Conservation (phyloP, 1,284 basidiomycete genomes). For the Golubevia sp. region DNA sequence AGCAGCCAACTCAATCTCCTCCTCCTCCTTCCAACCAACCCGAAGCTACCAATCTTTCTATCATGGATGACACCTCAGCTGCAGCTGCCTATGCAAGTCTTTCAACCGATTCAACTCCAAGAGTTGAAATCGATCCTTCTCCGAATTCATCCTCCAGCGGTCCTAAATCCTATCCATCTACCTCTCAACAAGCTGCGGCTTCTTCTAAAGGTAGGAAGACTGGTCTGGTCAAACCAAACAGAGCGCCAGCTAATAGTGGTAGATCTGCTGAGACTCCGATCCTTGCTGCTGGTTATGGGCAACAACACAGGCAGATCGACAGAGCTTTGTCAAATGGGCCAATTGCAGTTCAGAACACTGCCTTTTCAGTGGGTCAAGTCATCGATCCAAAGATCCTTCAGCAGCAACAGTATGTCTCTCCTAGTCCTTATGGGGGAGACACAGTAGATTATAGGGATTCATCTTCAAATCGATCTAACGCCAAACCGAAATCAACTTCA, state of each 20-base stretch:
- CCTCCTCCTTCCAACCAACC: not conserved
- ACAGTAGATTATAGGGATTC: not conserved
- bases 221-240: slow-evolving; percentile 41
- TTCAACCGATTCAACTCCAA: not conserved
- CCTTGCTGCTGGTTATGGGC: slow-evolving; percentile 43
- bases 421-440: slow-evolving; percentile 9
- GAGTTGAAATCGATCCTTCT: not conserved
- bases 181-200: not conserved
- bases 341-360: slow-evolving; percentile 7
- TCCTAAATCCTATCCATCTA: not conserved
- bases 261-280: slow-evolving; percentile 47
- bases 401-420: slow-evolving; percentile 17
- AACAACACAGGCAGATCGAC: slow-evolving; percentile 50
- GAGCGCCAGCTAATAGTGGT: slow-evolving; percentile 28
- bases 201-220: slow-evolving; percentile 13
- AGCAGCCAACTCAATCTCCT: not conserved
- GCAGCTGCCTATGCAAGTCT: not conserved
- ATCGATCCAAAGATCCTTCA: slow-evolving; percentile 37
- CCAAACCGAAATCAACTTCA: slow-evolving; percentile 12
- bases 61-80: not conserved
- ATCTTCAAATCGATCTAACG: not conserved
- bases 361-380: slow-evolving; percentile 39
- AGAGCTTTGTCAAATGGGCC: slow-evolving; percentile 25
- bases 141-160: too few relatives aligned
- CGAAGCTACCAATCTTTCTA: not conserved